Conservation (phyloP, 805 yeast species). For the Candida anglica region DNA sequence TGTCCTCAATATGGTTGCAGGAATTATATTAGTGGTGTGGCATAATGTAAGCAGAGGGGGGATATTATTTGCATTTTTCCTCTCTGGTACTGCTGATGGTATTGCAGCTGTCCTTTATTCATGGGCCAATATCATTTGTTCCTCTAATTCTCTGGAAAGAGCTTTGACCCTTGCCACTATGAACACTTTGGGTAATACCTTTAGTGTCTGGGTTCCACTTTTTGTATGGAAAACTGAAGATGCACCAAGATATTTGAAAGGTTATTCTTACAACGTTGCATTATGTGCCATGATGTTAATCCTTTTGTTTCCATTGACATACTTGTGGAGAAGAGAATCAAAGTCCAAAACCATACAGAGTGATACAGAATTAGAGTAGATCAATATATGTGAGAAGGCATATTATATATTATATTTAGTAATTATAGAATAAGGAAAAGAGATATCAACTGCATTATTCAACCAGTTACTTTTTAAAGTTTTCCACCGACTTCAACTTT, state of each 20-base stretch:
- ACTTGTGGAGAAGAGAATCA: conserved; percentile 10
- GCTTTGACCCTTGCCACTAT: conserved; percentile 11
- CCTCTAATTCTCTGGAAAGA: conserved; percentile 10
- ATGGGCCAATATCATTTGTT: conserved; percentile 13
- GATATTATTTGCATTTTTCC: conserved; percentile 9
- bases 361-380: too few relatives aligned
- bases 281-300: conserved; percentile 17
- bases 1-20: conserved; percentile 7
- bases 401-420: too few relatives aligned
- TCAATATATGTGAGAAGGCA: too few relatives aligned
- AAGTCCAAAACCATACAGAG: conserved; percentile 2
- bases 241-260: conserved; percentile 10
- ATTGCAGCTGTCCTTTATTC: conserved; percentile 11
- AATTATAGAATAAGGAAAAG: too few relatives aligned
- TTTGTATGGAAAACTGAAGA: conserved; percentile 13
- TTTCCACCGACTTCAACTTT: too few relatives aligned
- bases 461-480: too few relatives aligned
- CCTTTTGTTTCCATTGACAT: conserved; percentile 18
- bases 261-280: conserved; percentile 14
- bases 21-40: conserved; percentile 9
- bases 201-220: conserved; percentile 12
- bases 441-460: too few relatives aligned
- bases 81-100: conserved; percentile 12
- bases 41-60: conserved; percentile 7
- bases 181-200: conserved; percentile 14